phyloP scores from a whole-genome alignment of 140 eudicot species.

The Anethum foeniculum region DNA sequence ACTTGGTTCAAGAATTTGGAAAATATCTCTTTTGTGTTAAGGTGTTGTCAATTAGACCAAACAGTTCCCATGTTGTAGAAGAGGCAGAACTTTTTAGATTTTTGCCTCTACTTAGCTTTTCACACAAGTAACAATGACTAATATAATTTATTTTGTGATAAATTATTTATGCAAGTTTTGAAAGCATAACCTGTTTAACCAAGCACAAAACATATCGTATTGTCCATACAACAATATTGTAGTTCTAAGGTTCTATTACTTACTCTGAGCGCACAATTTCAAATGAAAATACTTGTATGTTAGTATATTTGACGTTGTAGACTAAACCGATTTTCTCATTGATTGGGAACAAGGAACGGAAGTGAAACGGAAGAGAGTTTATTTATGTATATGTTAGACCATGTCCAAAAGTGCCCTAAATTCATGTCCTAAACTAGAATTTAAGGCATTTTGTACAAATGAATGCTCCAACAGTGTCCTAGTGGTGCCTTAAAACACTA shows the following conservation, averaged over 20 bases:
- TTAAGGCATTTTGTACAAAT: no score
- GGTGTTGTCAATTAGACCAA: not conserved
- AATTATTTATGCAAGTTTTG: not conserved
- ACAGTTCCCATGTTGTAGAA: not conserved
- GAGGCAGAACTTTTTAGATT: not conserved
- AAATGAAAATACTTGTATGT: not conserved
- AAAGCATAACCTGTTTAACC: not conserved
- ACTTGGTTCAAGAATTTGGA: not conserved
- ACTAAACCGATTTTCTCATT: conserved; percentile 5
- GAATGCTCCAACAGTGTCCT: no score
- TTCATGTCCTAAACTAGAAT: no score
- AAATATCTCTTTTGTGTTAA: not conserved
- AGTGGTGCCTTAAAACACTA: no score
- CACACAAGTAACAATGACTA: not conserved
- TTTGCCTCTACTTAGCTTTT: not conserved
- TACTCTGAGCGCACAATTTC: not conserved
- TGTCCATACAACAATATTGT: not conserved
- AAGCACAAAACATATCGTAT: not conserved
- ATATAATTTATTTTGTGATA: not conserved
- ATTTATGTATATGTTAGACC: no score
- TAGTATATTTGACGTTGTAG: not conserved
- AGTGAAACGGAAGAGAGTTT: not conserved
- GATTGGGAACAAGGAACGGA: not conserved
- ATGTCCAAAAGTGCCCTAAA: no score
- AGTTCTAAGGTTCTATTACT: no score